Percentiles rank a stretch among this genome's conserved stretches.
These are phyloP conservation scores for Pichia sp. DNA, from an alignment of 1,139 yeast species.

Conservation along the genomic window DNA sequence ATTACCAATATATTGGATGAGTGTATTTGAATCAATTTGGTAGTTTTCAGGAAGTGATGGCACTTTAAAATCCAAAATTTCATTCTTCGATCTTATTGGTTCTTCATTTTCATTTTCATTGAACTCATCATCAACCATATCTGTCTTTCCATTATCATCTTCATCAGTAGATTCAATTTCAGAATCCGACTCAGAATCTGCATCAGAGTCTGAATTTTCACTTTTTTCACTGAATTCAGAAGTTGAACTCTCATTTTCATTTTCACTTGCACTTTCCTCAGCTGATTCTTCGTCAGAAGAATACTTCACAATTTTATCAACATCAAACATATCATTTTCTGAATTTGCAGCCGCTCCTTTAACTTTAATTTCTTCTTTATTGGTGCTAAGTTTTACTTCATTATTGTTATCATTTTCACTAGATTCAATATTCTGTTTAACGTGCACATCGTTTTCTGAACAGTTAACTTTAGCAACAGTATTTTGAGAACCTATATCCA, in stretches of 20 bases:
- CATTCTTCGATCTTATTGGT: slow-evolving; percentile 77
- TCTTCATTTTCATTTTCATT: slow-evolving; percentile 41
- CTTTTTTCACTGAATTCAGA: neutral
- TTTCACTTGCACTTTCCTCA: slow-evolving; percentile 6
- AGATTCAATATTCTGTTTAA: too few relatives aligned
- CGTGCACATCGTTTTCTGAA: too few relatives aligned
- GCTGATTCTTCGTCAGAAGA: slow-evolving; percentile 18
- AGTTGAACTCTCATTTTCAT: neutral
- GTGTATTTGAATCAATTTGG: slow-evolving; percentile 49
- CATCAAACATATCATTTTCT: slow-evolving; percentile 15
- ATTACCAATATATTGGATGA: slow-evolving; percentile 70
- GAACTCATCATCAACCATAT: slow-evolving; percentile 27
- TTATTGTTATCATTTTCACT: neutral
- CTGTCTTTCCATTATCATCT: slow-evolving; percentile 24
- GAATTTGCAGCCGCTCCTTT: neutral
- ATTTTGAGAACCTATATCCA: too few relatives aligned
- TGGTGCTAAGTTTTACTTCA: neutral
- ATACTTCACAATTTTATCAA: slow-evolving; percentile 13
- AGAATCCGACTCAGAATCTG: slow-evolving; percentile 13
- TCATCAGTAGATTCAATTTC: slow-evolving; percentile 6
- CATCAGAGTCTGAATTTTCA: slow-evolving; percentile 9
- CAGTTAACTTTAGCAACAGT: too few relatives aligned
- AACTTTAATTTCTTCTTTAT: neutral
- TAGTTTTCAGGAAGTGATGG: slow-evolving; percentile 68
- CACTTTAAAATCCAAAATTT: slow-evolving; percentile 60